phyloP scores from a whole-genome alignment of 768 basidiomycete genomes.

The Pisolithus microcarpus region DNA sequence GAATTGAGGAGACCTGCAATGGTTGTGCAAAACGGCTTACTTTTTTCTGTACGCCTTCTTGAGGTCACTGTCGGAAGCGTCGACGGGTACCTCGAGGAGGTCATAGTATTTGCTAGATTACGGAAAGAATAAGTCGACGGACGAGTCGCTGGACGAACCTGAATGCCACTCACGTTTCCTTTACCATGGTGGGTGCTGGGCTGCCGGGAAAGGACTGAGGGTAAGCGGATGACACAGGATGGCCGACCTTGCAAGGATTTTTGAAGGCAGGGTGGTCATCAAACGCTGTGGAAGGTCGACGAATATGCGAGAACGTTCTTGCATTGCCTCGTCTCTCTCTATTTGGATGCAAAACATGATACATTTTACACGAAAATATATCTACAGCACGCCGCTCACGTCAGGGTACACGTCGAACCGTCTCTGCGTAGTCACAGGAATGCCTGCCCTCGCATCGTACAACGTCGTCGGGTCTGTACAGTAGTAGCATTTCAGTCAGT shows the following conservation, averaged over 20 bases:
- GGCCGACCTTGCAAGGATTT: conserved; percentile 15
- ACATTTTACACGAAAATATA: neutral
- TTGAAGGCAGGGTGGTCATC: conserved; percentile 16
- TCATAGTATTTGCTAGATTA: conserved; percentile 78
- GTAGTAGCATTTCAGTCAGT: conserved; percentile 13
- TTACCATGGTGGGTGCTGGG: conserved; percentile 44
- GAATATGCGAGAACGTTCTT: conserved; percentile 30
- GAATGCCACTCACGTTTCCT: conserved; percentile 45
- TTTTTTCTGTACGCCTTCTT: conserved; percentile 97
- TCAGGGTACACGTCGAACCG: conserved; percentile 90
- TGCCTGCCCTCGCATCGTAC: conserved; percentile 63
- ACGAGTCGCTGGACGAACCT: neutral
- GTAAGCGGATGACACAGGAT: conserved; percentile 9
- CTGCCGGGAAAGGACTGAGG: conserved; percentile 2
- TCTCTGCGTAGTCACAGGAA: conserved; percentile 88
- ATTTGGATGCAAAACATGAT: conserved; percentile 9
- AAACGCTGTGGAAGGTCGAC: conserved; percentile 30
- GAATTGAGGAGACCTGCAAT: neutral
- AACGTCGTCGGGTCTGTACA: conserved; percentile 54
- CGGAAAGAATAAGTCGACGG: conserved; percentile 2
- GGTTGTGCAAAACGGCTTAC: conserved; percentile 31
- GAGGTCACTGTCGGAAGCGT: conserved; percentile 75
- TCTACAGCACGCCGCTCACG: conserved; percentile 37
- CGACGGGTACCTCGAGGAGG: conserved; percentile 76
- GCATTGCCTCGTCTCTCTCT: conserved; percentile 5